These are phyloP conservation scores for Taphrina flavorubra DNA, from an alignment of 1,139 yeast species.

Conservation along the genomic window DNA sequence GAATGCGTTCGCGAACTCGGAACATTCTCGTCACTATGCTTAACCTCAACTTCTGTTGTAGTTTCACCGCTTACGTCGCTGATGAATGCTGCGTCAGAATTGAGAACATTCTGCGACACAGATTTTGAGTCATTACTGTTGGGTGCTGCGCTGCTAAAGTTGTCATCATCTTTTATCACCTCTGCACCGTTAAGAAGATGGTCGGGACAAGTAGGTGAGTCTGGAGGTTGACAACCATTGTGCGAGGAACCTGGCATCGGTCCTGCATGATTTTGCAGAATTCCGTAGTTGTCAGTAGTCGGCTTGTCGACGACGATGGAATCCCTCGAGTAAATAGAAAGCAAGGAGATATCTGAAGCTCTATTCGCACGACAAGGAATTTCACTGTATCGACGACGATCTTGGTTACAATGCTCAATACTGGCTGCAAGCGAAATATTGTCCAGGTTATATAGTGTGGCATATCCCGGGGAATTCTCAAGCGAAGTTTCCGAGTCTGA, in stretches of 20 bases:
- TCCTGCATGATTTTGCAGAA: background rate
- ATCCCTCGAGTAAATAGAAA: background rate
- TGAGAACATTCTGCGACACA: background rate
- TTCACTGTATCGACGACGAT: background rate
- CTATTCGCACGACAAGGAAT: background rate
- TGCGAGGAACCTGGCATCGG: background rate
- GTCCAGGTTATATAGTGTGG: conserved; percentile 4
- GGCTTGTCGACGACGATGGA: background rate
- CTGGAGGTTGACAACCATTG: conserved; percentile 2
- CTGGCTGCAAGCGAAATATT: conserved; percentile 7
- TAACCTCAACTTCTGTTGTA: background rate
- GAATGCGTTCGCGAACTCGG: background rate
- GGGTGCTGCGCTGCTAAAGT: background rate
- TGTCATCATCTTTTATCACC: too few species aligned
- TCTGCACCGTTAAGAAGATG: background rate
- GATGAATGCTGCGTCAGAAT: background rate
- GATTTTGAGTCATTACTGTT: background rate
- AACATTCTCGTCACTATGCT: background rate
- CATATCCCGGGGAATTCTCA: background rate
- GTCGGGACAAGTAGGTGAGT: conserved; percentile 4
- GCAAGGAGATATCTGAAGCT: conserved; percentile 5
- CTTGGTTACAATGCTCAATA: background rate
- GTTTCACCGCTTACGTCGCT: background rate
- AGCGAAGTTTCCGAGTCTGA: conserved; percentile 4
- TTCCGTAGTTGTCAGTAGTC: background rate